Conservation (phyloP, 306 rosid genomes). For the Comarum palustre region DNA sequence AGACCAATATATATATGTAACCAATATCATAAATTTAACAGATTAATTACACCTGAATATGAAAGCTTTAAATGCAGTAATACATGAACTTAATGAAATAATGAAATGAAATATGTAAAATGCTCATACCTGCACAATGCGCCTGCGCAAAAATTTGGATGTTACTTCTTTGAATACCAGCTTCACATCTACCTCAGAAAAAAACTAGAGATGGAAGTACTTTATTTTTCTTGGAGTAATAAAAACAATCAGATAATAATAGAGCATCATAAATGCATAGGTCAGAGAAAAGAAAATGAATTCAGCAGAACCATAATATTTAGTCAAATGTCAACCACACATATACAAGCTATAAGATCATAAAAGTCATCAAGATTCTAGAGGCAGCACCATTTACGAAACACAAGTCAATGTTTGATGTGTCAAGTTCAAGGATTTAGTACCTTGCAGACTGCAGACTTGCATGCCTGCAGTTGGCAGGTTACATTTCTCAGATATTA, state of each 20-base stretch:
- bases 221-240: neutral
- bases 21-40: neutral
- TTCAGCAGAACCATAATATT: neutral
- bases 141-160: constrained; percentile 72
- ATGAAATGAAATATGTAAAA: neutral
- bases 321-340: neutral
- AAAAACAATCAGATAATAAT: neutral
- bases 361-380: neutral
- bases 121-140: constrained; percentile 86
- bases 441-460: neutral
- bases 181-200: constrained; percentile 93
- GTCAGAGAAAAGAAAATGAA: neutral
- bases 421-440: neutral
- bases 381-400: neutral
- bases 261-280: neutral
- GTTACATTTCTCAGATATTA: neutral
- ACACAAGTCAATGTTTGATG: neutral
- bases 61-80: neutral
- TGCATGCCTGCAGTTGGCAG: neutral
- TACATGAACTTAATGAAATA: neutral
- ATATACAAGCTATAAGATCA: neutral
- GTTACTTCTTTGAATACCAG: constrained; percentile 90
- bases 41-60: neutral
- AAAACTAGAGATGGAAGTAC: constrained; percentile 46
- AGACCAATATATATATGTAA: neutral